These are phyloP conservation scores for Coemansia sp. DNA, from an alignment of 192 early-diverging fungal genomes.

Conservation along the genomic window DNA sequence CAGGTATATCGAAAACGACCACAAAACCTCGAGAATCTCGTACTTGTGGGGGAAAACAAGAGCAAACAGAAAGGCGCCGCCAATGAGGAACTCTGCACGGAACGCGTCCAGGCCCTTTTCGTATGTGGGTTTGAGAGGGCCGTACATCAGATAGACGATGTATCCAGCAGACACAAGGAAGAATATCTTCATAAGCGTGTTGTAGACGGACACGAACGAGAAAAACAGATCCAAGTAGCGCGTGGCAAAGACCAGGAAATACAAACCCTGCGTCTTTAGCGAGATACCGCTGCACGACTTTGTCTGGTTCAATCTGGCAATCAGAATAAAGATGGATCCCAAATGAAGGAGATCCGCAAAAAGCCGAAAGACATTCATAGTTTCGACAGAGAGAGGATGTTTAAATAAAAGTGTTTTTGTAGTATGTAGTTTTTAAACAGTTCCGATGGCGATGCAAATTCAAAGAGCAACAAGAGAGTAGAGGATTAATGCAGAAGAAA, in stretches of 20 bases:
- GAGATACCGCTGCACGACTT: slow-evolving; percentile 94
- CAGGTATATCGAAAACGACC: slow-evolving; percentile 97
- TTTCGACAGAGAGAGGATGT: background rate
- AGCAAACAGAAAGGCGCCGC: slow-evolving; percentile 66
- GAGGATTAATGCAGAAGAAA: too few relatives aligned
- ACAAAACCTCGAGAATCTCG: slow-evolving; percentile 74
- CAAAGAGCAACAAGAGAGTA: too few relatives aligned
- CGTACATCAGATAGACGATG: slow-evolving; percentile 89
- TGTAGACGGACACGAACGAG: slow-evolving; percentile 81
- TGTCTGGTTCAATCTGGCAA: slow-evolving; percentile 88
- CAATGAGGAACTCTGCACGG: slow-evolving; percentile 84
- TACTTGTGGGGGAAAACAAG: slow-evolving; percentile 77
- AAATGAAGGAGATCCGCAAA: slow-evolving; percentile 92
- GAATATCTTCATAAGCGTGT: slow-evolving; percentile 93
- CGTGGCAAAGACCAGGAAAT: slow-evolving; percentile 88
- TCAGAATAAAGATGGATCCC: slow-evolving; percentile 90
- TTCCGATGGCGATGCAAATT: too few relatives aligned
- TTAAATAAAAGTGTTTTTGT: background rate
- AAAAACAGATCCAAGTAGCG: slow-evolving; percentile 91
- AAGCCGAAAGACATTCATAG: slow-evolving; percentile 93
- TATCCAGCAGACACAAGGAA: slow-evolving; percentile 87
- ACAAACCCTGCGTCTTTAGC: slow-evolving; percentile 94
- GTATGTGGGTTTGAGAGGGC: slow-evolving; percentile 86
- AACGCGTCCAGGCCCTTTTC: slow-evolving; percentile 91
- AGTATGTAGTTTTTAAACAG: too few relatives aligned